Percentiles rank a stretch among this genome's conserved stretches.
Conservation (phyloP, 2,329 filamentous ascomycete genomes). For the Ambrosiella beaveri region DNA sequence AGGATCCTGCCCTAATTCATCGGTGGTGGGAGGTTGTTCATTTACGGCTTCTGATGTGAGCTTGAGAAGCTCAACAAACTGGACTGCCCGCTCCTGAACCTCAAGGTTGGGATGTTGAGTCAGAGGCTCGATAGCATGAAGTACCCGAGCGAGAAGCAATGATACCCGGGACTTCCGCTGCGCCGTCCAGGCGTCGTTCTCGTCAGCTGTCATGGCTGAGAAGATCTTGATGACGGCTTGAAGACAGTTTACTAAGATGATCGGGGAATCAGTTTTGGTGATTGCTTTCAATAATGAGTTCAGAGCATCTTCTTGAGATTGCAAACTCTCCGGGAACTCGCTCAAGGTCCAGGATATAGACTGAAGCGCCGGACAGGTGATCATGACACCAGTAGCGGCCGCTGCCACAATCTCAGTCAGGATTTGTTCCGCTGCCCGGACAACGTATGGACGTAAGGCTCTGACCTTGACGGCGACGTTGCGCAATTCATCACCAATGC, state of each 20-base stretch:
- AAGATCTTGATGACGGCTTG: constrained; percentile 82
- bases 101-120: constrained; percentile 73
- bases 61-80: constrained; percentile 78
- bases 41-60: constrained; percentile 67
- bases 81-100: constrained; percentile 85
- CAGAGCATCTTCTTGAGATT: constrained; percentile 53
- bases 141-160: constrained; percentile 63
- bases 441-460: constrained; percentile 62
- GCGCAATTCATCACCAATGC: constrained; percentile 69
- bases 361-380: constrained; percentile 49
- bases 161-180: constrained; percentile 58
- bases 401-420: constrained; percentile 39
- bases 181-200: constrained; percentile 49
- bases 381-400: constrained; percentile 35
- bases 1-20: constrained; percentile 41
- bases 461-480: constrained; percentile 86
- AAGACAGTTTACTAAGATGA: constrained; percentile 59
- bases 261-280: constrained; percentile 35
- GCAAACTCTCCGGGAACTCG: constrained; percentile 63
- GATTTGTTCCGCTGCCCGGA: constrained; percentile 67
- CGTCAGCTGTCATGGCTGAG: constrained; percentile 48
- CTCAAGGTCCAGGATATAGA: constrained; percentile 74
- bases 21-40: constrained; percentile 42
- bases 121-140: constrained; percentile 65
- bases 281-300: constrained; percentile 54